Evolutionary conservation across 305 asterid species (phyloP).

Genomic region (Solanum chacoense): DNA sequence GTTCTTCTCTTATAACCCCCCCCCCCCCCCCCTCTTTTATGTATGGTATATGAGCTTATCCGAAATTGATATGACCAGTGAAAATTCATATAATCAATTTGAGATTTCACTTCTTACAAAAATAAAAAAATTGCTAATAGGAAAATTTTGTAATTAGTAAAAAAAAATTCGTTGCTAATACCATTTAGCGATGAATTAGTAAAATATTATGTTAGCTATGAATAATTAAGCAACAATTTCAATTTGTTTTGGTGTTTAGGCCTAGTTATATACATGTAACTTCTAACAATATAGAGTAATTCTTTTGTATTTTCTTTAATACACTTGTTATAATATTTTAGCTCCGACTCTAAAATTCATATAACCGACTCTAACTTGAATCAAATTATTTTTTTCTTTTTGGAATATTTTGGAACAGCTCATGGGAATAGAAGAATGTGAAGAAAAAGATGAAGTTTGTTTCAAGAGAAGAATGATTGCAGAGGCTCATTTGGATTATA

Average conservation of each 20-base stretch:
- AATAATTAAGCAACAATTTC: background rate
- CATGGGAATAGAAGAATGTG: slow-evolving; percentile 42
- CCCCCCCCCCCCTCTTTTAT: too few relatives aligned
- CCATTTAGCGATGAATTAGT: background rate
- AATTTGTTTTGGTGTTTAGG: background rate
- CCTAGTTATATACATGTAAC: background rate
- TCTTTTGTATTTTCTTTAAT: background rate
- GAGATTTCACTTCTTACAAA: background rate
- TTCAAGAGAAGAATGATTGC: slow-evolving; percentile 45
- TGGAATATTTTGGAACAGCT: slow-evolving; percentile 14
- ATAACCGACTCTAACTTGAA: background rate
- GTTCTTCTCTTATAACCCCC: too few relatives aligned
- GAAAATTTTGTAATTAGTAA: background rate
- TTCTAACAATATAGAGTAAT: background rate
- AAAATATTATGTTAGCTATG: background rate
- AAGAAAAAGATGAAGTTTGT: slow-evolving; percentile 32
- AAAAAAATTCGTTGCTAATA: rapidly evolving
- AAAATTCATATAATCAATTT: background rate
- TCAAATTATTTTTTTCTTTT: background rate
- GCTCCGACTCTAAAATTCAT: background rate
- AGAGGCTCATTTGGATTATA: slow-evolving; percentile 64
- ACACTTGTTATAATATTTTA: background rate
- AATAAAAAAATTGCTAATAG: background rate
- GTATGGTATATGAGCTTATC: background rate
- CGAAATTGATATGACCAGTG: background rate